Evolutionary conservation across 768 basidiomycete genomes (phyloP), one percentile per base, ranked within the genome.

Genomic region (Termitomyces sp.): DNA sequence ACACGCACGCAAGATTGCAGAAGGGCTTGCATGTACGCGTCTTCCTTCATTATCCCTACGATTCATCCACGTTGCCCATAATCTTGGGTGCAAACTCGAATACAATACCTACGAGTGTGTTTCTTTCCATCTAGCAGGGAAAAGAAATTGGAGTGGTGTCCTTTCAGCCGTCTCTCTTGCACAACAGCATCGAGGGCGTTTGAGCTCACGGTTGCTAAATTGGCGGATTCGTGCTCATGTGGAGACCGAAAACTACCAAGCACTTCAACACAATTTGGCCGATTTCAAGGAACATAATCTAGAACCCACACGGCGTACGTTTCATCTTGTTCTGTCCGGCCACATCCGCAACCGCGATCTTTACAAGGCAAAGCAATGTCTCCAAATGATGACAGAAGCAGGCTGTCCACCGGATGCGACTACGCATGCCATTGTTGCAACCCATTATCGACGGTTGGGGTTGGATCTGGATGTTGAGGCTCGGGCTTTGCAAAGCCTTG

Each of bases 271-370:
- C 40, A 72, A 80, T 2, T 68, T 87, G 43, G 65, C 73, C 27
- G 77, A 84, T 52, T 91, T 86, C 72, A 63, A 71, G 49, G 63
- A 65, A 27, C 70, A 76, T 48, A 64, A 72, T 1, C 60, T 86
- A 30, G 60, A 62, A 11, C 87, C 87, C 17, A 79, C 75, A 45
- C 76, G 81, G 40, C 76, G 82, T 61, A 89, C 89, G 3, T 91
- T 79, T 66, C 86, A 90, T 62, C 74, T 87, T 16, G 74, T 91
- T 39, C 70, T 91, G 12, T 76, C 81, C 11, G 86, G 83, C 30
- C 79, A 85, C 66, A 73, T 92, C 55, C 85, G 81, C 64, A 91
- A 91, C 66, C 74, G 78, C 68, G 78, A 90, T 66, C 67, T 91
- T 44, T 62, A 67, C 55, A 75, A 76, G 40, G 86, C 86, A 47